A percentile compares a stretch with the other conserved stretches of the same genome.
These are phyloP conservation scores for Stropharia rugosoannulata DNA, from an alignment of 768 basidiomycete genomes.

Conservation along the genomic window DNA sequence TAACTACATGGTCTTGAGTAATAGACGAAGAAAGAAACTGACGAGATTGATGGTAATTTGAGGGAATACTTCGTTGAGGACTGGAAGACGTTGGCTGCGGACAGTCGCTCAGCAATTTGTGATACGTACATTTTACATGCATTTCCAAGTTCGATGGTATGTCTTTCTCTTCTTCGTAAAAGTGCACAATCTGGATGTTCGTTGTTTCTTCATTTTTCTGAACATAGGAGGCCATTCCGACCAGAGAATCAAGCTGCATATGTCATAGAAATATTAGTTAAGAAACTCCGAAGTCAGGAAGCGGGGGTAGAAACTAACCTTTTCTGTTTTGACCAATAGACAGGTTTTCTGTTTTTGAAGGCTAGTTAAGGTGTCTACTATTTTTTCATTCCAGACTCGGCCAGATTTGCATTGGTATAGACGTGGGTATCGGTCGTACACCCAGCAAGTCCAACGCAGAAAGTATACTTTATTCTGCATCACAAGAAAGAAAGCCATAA, in stretches of 20 bases:
- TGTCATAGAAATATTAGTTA: background rate
- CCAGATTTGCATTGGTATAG: slow-evolving; percentile 41
- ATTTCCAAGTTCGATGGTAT: slow-evolving; percentile 73
- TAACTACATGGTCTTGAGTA: background rate
- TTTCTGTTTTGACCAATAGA: slow-evolving; percentile 61
- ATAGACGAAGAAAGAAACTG: slow-evolving; percentile 1
- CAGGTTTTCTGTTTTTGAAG: slow-evolving; percentile 56
- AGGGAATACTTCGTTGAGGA: slow-evolving; percentile 52
- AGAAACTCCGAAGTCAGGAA: background rate
- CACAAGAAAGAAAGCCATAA: slow-evolving; percentile 44
- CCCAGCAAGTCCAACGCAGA: slow-evolving; percentile 57
- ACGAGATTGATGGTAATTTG: slow-evolving; percentile 28
- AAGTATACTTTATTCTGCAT: slow-evolving; percentile 55
- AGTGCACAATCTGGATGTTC: slow-evolving; percentile 67
- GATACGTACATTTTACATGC: slow-evolving; percentile 55
- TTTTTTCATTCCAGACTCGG: slow-evolving; percentile 36
- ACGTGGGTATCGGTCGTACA: slow-evolving; percentile 56
- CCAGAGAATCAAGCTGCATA: slow-evolving; percentile 59
- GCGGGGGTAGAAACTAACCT: slow-evolving; percentile 37
- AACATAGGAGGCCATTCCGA: slow-evolving; percentile 67
- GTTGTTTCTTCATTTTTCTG: slow-evolving; percentile 68
- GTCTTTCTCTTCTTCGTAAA: slow-evolving; percentile 47
- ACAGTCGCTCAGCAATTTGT: background rate
- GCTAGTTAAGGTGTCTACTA: slow-evolving; percentile 44
- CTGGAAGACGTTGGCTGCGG: slow-evolving; percentile 11